phyloP scores from a whole-genome alignment of 2,329 filamentous ascomycete genomes.

The Fusarium sp. region DNA sequence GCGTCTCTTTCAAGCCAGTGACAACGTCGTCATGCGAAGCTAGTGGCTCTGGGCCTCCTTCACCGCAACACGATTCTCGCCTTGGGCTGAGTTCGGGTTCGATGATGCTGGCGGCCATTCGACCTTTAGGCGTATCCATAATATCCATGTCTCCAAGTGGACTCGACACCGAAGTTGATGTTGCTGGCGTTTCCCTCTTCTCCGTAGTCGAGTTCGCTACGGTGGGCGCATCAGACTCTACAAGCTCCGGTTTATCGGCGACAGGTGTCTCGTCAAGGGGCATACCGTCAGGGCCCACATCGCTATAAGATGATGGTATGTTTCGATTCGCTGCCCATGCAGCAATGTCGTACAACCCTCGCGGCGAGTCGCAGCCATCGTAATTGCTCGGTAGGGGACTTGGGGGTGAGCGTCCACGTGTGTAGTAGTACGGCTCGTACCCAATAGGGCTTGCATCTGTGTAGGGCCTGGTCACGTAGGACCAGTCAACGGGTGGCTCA shows the following conservation, averaged over 20 bases:
- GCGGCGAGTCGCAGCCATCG: conserved; percentile 54
- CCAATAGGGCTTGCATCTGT: conserved; percentile 54
- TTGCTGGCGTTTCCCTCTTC: conserved; percentile 36
- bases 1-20: background rate
- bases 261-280: conserved; percentile 41
- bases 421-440: conserved; percentile 63
- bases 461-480: conserved; percentile 58
- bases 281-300: conserved; percentile 47
- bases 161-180: conserved; percentile 35
- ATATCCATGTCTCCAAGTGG: conserved; percentile 17
- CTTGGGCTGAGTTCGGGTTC: background rate
- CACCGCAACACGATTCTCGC: background rate
- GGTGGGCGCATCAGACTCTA: conserved; percentile 27
- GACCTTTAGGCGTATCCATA: conserved; percentile 3
- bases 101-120: background rate
- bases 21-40: background rate
- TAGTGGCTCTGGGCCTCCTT: background rate
- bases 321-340: conserved; percentile 58
- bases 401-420: conserved; percentile 69
- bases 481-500: conserved; percentile 62
- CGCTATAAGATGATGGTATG: conserved; percentile 59
- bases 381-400: conserved; percentile 65
- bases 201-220: conserved; percentile 28
- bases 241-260: conserved; percentile 31
- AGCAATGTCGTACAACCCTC: conserved; percentile 49